These are phyloP conservation scores for Rhynchospora breviuscula DNA, from an alignment of 176 grass and related monocot species.

Conservation along the genomic window DNA sequence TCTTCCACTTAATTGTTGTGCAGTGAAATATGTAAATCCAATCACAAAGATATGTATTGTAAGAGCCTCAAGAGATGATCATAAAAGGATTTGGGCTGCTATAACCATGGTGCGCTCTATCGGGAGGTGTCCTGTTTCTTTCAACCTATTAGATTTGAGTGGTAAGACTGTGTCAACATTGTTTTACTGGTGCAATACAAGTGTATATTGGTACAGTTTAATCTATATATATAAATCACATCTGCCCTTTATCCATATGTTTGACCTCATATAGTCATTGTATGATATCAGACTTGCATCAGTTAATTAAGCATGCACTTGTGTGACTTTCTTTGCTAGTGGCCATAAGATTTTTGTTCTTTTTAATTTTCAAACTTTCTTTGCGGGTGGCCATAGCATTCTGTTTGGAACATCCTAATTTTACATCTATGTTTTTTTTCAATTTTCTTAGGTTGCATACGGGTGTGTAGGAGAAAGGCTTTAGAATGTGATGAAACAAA, in stretches of 20 bases:
- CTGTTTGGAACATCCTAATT: background rate
- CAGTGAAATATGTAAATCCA: slow-evolving; percentile 80
- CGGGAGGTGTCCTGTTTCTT: slow-evolving; percentile 45
- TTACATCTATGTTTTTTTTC: background rate
- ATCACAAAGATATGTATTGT: slow-evolving; percentile 67
- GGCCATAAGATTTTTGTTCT: background rate
- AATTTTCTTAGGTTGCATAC: slow-evolving; percentile 30
- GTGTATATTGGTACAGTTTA: background rate
- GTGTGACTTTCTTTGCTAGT: no score
- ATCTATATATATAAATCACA: background rate
- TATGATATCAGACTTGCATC: background rate
- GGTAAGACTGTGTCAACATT: slow-evolving; percentile 36
- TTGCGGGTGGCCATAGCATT: background rate
- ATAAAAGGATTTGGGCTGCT: slow-evolving; percentile 64
- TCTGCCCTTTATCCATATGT: background rate
- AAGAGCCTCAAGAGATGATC: slow-evolving; percentile 51
- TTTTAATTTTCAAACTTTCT: no score
- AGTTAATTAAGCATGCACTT: background rate
- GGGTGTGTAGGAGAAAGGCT: slow-evolving; percentile 34
- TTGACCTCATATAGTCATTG: slow-evolving; percentile 5
- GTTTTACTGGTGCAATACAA: background rate
- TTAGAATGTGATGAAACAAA: slow-evolving; percentile 41
- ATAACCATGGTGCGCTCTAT: slow-evolving; percentile 58
- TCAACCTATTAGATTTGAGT: slow-evolving; percentile 72
- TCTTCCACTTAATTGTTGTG: slow-evolving; percentile 17